Evolutionary conservation across 2,329 filamentous ascomycete species (phyloP).

Genomic region (Blastomyces gilchristii): DNA sequence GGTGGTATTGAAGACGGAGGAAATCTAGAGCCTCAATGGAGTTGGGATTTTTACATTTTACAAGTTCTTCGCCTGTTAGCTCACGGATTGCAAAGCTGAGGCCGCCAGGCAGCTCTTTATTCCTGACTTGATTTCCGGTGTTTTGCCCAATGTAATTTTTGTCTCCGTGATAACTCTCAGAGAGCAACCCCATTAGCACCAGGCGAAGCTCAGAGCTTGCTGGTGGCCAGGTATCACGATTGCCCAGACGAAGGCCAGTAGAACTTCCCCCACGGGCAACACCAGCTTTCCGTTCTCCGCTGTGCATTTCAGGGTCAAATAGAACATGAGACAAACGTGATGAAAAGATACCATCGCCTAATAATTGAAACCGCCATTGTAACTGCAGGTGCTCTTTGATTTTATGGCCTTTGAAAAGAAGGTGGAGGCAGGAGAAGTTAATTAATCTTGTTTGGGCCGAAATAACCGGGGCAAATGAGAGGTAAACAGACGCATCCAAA

Average conservation of each 20-base stretch:
- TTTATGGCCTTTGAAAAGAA: constrained; percentile 66
- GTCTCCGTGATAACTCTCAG: constrained; percentile 53
- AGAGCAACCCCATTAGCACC: constrained; percentile 73
- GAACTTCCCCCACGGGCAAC: constrained; percentile 57
- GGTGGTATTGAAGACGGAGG: constrained; percentile 71
- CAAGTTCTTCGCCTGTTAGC: constrained; percentile 65
- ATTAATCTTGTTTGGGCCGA: constrained; percentile 64
- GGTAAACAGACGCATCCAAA: constrained; percentile 44
- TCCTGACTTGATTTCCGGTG: constrained; percentile 18
- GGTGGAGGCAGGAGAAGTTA: constrained; percentile 62
- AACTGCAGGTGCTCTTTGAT: constrained; percentile 62
- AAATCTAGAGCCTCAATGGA: constrained; percentile 89
- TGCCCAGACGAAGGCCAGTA: constrained; percentile 77
- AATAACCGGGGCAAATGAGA: constrained; percentile 68
- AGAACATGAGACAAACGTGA: constrained; percentile 69
- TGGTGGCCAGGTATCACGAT: constrained; percentile 78
- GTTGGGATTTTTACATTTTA: constrained; percentile 70
- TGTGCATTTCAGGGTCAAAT: constrained; percentile 73
- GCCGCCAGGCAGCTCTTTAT: constrained; percentile 51
- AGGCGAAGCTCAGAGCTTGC: constrained; percentile 87
- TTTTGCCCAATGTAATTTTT: constrained; percentile 12
- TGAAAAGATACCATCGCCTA: constrained; percentile 76
- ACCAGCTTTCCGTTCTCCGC: constrained; percentile 62
- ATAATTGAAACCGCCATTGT: constrained; percentile 69
- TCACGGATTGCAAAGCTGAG: constrained; percentile 78